Evolutionary conservation across 148 eudicot genomes (phyloP).

Genomic region (Chenopodium berlandieri): DNA sequence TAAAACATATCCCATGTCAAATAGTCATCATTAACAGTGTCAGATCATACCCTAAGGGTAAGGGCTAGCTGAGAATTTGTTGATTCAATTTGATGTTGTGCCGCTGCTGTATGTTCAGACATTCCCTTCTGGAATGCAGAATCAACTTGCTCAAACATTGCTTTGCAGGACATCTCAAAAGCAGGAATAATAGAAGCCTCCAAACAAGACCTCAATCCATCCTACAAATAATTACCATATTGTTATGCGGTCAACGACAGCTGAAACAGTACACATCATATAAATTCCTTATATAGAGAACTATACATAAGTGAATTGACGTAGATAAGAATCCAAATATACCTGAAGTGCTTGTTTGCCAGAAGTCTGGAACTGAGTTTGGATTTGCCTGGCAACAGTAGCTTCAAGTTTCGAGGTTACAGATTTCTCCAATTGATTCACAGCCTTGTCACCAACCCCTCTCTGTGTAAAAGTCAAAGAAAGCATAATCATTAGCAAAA

Average conservation of each 20-base stretch:
- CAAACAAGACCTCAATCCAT: conserved; percentile 69
- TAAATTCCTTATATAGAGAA: not conserved
- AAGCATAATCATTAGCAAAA: not conserved
- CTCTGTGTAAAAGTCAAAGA: conserved; percentile 47
- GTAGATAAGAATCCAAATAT: conserved; percentile 7
- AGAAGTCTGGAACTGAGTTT: conserved; percentile 84
- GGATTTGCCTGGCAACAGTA: conserved; percentile 79
- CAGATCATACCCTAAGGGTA: conserved; percentile 67
- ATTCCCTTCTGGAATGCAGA: conserved; percentile 88
- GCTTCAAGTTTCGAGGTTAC: conserved; percentile 75
- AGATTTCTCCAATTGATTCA: conserved; percentile 78
- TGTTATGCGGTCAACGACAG: not conserved
- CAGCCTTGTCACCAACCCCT: conserved; percentile 88
- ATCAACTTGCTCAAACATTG: conserved; percentile 98
- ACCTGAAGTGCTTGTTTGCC: conserved; percentile 97
- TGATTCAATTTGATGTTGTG: conserved; percentile 68
- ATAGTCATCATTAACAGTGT: not conserved
- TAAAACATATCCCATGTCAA: not conserved
- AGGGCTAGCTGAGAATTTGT: conserved; percentile 71
- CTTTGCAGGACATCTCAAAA: conserved; percentile 84
- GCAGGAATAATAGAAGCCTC: conserved; percentile 83
- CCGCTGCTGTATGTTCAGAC: conserved; percentile 64
- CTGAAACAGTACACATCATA: not conserved
- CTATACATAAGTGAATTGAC: not conserved
- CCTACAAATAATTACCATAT: conserved; percentile 40